Conservation (phyloP, 140 eudicot species). For the Anethum foeniculum region DNA sequence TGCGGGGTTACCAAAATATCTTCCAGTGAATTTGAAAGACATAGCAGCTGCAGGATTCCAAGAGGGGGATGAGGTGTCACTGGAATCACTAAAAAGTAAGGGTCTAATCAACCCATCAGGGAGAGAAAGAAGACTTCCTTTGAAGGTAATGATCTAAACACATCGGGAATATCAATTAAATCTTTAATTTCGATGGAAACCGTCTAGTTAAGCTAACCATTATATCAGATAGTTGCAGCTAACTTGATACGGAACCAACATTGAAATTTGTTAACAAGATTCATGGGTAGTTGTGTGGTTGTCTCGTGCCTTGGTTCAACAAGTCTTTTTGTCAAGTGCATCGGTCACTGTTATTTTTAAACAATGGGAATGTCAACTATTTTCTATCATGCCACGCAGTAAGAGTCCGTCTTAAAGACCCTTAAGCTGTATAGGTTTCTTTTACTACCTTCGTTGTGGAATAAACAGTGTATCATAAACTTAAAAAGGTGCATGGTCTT, state of each 20-base stretch:
- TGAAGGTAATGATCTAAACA: slow-evolving; percentile 46
- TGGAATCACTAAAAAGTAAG: slow-evolving; percentile 67
- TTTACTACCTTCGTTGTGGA: neutral
- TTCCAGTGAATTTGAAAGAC: slow-evolving; percentile 78
- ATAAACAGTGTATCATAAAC: neutral
- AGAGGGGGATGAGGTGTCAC: slow-evolving; percentile 94
- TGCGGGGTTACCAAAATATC: slow-evolving; percentile 81
- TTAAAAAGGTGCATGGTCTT: neutral
- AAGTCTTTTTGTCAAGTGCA: neutral
- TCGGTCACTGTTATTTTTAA: neutral
- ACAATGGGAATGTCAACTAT: neutral
- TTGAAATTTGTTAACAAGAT: neutral
- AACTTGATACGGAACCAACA: neutral
- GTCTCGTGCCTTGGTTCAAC: neutral
- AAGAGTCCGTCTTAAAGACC: neutral
- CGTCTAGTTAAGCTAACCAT: neutral
- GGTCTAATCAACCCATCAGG: slow-evolving; percentile 94
- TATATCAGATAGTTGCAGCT: neutral
- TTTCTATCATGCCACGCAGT: neutral
- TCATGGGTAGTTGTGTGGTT: neutral
- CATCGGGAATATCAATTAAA: neutral
- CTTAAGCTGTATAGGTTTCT: neutral
- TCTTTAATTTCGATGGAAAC: neutral
- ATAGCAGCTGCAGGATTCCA: slow-evolving; percentile 72
- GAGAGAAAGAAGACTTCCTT: slow-evolving; percentile 84